Percentiles rank a stretch among this genome's conserved stretches.
These are phyloP conservation scores for Spergularia marina DNA, from an alignment of 148 eudicot genomes.

Conservation along the genomic window DNA sequence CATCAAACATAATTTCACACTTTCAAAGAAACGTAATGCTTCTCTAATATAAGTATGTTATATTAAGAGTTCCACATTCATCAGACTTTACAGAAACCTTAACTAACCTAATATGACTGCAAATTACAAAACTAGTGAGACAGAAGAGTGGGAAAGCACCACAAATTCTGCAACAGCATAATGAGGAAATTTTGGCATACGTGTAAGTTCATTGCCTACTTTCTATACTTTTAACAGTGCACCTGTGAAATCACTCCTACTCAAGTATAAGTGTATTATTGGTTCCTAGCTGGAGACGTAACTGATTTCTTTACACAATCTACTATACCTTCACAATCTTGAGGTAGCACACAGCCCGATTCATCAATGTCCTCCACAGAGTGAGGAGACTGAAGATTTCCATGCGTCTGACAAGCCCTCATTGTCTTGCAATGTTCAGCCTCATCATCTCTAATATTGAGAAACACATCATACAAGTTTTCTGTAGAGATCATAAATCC, in stretches of 20 bases:
- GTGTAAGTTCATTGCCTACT: neutral
- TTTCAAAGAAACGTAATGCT: too few species aligned
- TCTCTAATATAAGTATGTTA: too few species aligned
- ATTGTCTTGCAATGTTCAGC: conserved; percentile 99
- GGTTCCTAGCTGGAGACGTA: conserved; percentile 29
- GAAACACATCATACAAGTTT: conserved; percentile 80
- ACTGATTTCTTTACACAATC: conserved; percentile 82
- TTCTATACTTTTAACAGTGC: neutral
- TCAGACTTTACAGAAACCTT: too few species aligned
- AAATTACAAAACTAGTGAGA: neutral
- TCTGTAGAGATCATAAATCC: conserved; percentile 36
- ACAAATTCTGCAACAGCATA: neutral
- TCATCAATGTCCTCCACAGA: conserved; percentile 53
- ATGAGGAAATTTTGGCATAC: neutral
- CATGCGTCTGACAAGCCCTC: conserved; percentile 95
- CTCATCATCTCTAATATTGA: conserved; percentile 94
- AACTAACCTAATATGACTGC: neutral
- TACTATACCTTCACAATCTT: conserved; percentile 83
- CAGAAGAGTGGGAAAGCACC: neutral
- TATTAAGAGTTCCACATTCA: too few species aligned
- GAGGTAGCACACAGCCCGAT: conserved; percentile 40
- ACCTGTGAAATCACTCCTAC: neutral
- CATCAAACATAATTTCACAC: too few species aligned
- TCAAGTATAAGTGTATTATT: conserved; percentile 10
- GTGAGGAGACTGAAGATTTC: conserved; percentile 94